Evolutionary conservation across 2,329 filamentous ascomycete genomes (phyloP).

Genomic region (Penicillium vulpinum): DNA sequence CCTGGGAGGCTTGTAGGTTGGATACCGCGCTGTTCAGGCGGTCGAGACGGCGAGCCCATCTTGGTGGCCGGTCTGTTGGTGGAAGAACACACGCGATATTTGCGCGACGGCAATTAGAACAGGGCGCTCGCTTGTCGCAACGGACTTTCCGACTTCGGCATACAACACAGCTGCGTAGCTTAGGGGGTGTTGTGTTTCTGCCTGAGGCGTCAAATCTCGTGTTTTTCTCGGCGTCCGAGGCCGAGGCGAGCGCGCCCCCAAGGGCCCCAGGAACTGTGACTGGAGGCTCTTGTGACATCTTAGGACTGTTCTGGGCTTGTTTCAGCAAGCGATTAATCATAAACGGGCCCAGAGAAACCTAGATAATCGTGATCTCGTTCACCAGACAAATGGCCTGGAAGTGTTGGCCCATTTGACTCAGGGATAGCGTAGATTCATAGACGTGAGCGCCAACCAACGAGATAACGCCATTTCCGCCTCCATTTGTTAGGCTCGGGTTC

Average conservation of each 20-base stretch:
- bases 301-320: background rate
- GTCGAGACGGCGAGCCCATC: constrained; percentile 57
- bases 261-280: background rate
- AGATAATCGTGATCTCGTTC: background rate
- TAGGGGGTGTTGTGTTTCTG: constrained; percentile 1
- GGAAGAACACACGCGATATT: constrained; percentile 56
- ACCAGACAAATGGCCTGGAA: background rate
- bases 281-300: background rate
- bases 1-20: constrained; percentile 13
- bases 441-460: background rate
- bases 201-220: constrained; percentile 7
- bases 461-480: background rate
- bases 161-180: constrained; percentile 52
- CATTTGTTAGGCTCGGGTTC: no score
- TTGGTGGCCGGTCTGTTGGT: constrained; percentile 51
- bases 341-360: background rate
- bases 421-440: background rate
- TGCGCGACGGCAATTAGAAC: constrained; percentile 57
- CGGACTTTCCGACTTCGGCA: constrained; percentile 59
- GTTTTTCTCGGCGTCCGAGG: constrained; percentile 14
- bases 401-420: background rate
- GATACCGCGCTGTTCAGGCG: constrained; percentile 28
- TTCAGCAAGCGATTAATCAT: background rate
- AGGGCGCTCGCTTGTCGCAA: constrained; percentile 59
- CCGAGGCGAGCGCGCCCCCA: constrained; percentile 9